Evolutionary conservation across 768 basidiomycete genomes (phyloP).

Genomic region (Hericium erinaceus): DNA sequence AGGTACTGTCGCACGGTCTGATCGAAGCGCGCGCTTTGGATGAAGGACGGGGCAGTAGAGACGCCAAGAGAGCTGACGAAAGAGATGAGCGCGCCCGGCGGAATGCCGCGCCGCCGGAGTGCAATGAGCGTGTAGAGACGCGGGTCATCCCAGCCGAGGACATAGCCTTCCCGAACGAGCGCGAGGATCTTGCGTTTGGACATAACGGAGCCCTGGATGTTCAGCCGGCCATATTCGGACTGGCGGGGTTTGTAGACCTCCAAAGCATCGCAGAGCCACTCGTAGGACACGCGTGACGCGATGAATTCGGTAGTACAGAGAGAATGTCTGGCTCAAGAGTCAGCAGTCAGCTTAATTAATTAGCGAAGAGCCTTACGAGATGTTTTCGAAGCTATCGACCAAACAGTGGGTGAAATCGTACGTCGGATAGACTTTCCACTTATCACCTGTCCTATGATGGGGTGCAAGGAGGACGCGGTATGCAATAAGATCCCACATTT

Average conservation of each 20-base stretch:
- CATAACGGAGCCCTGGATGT: constrained; percentile 88
- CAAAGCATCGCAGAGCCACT: constrained; percentile 98
- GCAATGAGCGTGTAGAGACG: constrained; percentile 95
- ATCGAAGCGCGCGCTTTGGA: constrained; percentile 85
- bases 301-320: constrained; percentile 96
- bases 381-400: constrained; percentile 97
- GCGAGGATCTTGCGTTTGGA: constrained; percentile 93
- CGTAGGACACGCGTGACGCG: constrained; percentile 91
- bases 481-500: constrained; percentile 99
- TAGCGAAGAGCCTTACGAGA: constrained; percentile 61
- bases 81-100: constrained; percentile 89
- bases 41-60: constrained; percentile 73
- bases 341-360: constrained; percentile 1
- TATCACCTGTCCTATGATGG: constrained; percentile 87
- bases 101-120: constrained; percentile 87
- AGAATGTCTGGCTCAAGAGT: constrained; percentile 60
- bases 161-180: constrained; percentile 78
- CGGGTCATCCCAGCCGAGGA: constrained; percentile 95
- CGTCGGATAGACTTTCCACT: constrained; percentile 97
- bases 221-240: constrained; percentile 92
- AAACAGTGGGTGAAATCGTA: constrained; percentile 99
- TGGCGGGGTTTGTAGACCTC: constrained; percentile 96
- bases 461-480: constrained; percentile 87
- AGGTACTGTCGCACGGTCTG: constrained; percentile 82
- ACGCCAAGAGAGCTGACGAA: constrained; percentile 95